Evolutionary conservation across 2,329 filamentous ascomycete species (phyloP).

Genomic region (Fusarium veterinarium): DNA sequence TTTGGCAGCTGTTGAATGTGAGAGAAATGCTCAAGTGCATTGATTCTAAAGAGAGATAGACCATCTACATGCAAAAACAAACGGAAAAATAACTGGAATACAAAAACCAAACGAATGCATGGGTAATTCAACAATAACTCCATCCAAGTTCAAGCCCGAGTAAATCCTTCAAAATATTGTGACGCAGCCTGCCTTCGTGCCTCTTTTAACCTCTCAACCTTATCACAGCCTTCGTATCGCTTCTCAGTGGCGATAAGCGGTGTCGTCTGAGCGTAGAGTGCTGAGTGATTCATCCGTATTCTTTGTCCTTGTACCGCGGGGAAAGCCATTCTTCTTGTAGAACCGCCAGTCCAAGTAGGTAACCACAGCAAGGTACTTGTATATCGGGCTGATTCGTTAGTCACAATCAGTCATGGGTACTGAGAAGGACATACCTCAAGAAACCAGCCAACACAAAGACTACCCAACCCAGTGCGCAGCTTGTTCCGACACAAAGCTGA

Average conservation of each 20-base stretch:
- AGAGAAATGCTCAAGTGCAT: neutral
- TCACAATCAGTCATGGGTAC: accelerated
- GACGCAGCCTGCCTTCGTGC: neutral
- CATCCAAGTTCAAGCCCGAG: neutral
- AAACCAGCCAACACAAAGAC: neutral
- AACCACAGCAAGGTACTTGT: conserved; percentile 1
- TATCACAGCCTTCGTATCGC: neutral
- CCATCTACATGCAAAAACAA: neutral
- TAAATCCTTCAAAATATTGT: neutral
- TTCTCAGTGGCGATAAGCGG: neutral
- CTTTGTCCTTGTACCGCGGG: neutral
- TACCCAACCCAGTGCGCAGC: conserved; percentile 1
- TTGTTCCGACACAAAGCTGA: neutral
- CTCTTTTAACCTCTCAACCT: neutral
- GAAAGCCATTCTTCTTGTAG: conserved; percentile 6
- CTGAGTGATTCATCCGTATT: neutral
- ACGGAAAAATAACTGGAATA: neutral
- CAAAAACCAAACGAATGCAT: neutral
- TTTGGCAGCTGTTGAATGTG: conserved; percentile 6
- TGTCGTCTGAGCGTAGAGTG: neutral
- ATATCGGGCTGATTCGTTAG: neutral
- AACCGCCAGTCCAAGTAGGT: conserved; percentile 11
- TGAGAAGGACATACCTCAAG: neutral
- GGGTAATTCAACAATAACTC: neutral
- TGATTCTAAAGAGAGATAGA: neutral